A percentile compares a stretch with the other conserved stretches of the same genome.
Conservation (phyloP, 192 early-diverging fungal species). For the Geranomyces michiganensis region DNA sequence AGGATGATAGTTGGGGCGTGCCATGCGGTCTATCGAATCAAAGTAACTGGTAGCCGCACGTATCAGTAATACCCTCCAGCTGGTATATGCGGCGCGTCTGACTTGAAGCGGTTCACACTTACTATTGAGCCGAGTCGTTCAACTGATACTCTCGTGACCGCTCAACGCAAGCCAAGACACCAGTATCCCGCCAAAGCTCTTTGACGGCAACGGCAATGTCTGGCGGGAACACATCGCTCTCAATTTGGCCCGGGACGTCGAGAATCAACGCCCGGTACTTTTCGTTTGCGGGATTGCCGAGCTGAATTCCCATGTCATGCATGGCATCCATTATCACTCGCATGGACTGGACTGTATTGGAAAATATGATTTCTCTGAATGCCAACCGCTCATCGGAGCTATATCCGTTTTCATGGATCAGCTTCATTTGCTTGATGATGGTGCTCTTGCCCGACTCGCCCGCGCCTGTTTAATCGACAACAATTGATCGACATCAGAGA, state of each 20-base stretch:
- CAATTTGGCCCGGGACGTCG: conserved; percentile 84
- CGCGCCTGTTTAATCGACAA: conserved; percentile 68
- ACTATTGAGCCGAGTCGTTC: conserved; percentile 96
- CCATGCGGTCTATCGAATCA: conserved; percentile 90
- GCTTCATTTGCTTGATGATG: conserved; percentile 97
- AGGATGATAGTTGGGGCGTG: conserved; percentile 77
- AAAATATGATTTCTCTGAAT: conserved; percentile 95
- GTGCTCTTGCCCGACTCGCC: conserved; percentile 98
- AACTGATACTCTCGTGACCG: conserved; percentile 92
- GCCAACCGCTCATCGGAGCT: conserved; percentile 85
- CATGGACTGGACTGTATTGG: conserved; percentile 95
- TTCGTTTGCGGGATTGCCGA: conserved; percentile 72
- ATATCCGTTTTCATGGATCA: conserved; percentile 96
- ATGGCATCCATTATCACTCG: conserved; percentile 94
- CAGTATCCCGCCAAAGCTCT: conserved; percentile 81
- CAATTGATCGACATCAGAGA: too few species aligned
- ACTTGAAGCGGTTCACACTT: conserved; percentile 32
- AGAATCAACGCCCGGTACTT: conserved; percentile 73
- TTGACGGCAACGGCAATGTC: conserved; percentile 81
- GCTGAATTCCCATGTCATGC: conserved; percentile 77
- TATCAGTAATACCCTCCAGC: conserved; percentile 10
- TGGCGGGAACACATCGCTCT: conserved; percentile 79
- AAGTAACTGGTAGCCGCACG: conserved; percentile 71
- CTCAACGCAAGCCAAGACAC: conserved; percentile 79
- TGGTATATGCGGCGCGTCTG: conserved; percentile 22